Base-by-base conservation (phyloP, 2,329 filamentous ascomycete species). In the Claviceps sorghi region DNA sequence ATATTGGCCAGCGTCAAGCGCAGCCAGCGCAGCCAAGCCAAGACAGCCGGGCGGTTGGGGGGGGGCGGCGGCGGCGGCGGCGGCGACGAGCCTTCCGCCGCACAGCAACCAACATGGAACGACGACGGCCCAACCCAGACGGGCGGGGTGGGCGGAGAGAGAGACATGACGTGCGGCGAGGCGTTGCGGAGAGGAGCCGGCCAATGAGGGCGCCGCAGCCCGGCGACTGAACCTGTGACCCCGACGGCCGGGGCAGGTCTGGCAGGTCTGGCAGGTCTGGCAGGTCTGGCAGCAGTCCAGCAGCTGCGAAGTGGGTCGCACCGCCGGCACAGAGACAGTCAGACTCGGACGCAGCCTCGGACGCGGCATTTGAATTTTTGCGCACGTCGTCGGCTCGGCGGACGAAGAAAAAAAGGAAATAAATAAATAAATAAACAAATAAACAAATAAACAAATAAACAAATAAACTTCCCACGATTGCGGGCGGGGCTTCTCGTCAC, bases 141-240 rank as follows among this genome's bases (percentile, higher is more conserved):
- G 9, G 34, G 34, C 34, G 34, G 10, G 34, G 34, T 26, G 13
- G 34, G 34, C 3, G 11, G 36, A 38, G 5, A 26, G 26, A 26
- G 26, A 26, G 5, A 5, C 26, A 51, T 51, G 50, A 47, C 50
- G 50, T 51, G 50, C 26, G 50, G 50, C 34, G 47, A 26, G 22
- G 44, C 32, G 26, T 29, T 11, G 29, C 3, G 13, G 29, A 44
- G 49, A 13, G 13, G 17, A 36, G 32, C 19, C 44, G 30, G 11
- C 50, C 50, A 52, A 42, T 48, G 44, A 7, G 36, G n/a, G 22
- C 26, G 36, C 50, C n/a, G 34, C 32, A 30, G 21, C 21, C 15
- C 2, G 34, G 30, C n/a, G n/a, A 15, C 38, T 22, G 26, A 26
- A 41, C 50, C 43, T 47, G 50, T 45, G 49, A 50, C 48, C 48